Conservation (phyloP, 495 filamentous ascomycete genomes). For the Penicillium goetzii region DNA sequence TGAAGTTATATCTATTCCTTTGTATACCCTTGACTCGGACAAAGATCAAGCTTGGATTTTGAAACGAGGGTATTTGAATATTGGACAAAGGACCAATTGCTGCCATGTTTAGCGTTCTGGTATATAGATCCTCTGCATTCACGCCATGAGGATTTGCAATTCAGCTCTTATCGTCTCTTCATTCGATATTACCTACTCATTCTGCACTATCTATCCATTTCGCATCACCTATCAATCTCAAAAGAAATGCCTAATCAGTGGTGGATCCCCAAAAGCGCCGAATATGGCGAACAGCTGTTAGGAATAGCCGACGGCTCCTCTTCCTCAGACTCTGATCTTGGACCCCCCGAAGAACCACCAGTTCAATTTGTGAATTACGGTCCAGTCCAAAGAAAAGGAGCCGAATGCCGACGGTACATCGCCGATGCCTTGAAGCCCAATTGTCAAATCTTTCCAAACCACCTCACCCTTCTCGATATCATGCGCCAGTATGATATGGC, state of each 20-base stretch:
- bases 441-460: background rate
- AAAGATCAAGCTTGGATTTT: background rate
- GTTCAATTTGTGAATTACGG: background rate
- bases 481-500: background rate
- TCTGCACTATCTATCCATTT: background rate
- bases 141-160: background rate
- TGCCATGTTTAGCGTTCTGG: background rate
- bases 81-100: background rate
- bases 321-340: no score
- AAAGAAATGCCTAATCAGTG: background rate
- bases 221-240: background rate
- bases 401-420: background rate
- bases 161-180: background rate
- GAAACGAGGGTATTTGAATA: background rate
- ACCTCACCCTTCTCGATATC: background rate
- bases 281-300: rapidly evolving
- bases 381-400: background rate
- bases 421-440: background rate
- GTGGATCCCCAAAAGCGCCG: background rate
- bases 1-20: background rate
- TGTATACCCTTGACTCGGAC: background rate
- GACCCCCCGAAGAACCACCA: background rate
- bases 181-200: background rate
- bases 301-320: background rate
- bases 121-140: background rate